Conservation (phyloP, 306 rosid genomes). For the Senna tora region DNA sequence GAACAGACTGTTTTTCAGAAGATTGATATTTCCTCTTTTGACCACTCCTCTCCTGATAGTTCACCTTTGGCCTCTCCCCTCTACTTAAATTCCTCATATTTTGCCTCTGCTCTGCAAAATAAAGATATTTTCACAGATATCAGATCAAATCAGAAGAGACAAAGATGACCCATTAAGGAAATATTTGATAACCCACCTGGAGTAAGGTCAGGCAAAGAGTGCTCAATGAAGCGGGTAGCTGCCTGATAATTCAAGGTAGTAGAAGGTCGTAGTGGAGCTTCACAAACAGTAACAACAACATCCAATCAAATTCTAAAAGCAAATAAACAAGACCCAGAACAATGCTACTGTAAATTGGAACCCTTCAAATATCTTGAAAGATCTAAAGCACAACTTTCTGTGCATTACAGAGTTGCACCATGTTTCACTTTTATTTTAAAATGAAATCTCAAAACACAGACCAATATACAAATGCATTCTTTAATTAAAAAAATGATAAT, state of each 20-base stretch:
- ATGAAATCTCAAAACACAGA: conserved; percentile 14
- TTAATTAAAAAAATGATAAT: not conserved
- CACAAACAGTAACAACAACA: conserved; percentile 52
- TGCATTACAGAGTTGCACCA: not conserved
- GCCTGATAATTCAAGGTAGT: conserved; percentile 78
- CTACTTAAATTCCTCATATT: conserved; percentile 72
- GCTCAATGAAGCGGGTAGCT: conserved; percentile 89
- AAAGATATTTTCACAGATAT: conserved; percentile 31
- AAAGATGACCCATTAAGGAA: conserved; percentile 9
- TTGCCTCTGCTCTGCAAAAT: conserved; percentile 65
- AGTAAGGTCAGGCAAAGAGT: conserved; percentile 89
- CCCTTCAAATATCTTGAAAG: conserved; percentile 8
- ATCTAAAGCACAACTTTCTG: not conserved
- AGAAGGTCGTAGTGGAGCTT: conserved; percentile 88
- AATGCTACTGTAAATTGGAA: conserved; percentile 30
- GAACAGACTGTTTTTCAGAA: conserved; percentile 68
- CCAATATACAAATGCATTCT: not conserved
- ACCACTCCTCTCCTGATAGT: conserved; percentile 51
- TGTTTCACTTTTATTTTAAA: conserved; percentile 2
- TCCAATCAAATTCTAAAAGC: conserved; percentile 26
- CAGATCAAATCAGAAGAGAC: conserved; percentile 25
- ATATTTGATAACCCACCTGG: conserved; percentile 55
- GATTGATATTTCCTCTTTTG: conserved; percentile 84
- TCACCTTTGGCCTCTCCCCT: conserved; percentile 58
- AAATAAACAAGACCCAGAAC: conserved; percentile 17